Percentiles rank a stretch among this genome's conserved stretches.
These are phyloP conservation scores for Coniosporium tulheliwenetii DNA, from an alignment of 2,329 filamentous ascomycete species.

Conservation along the genomic window DNA sequence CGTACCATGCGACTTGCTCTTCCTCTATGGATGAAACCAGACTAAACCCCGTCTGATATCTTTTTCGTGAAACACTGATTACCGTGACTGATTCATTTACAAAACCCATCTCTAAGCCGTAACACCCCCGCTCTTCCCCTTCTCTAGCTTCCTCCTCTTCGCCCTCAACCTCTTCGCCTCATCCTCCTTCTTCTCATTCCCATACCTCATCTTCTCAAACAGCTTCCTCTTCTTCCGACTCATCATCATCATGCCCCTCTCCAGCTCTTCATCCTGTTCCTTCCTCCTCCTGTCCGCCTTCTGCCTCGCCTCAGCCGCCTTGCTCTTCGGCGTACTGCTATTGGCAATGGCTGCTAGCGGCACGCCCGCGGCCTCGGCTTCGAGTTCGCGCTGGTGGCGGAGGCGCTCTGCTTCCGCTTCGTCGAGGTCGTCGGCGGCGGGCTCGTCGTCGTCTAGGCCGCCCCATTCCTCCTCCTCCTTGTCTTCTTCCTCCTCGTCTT, in stretches of 20 bases:
- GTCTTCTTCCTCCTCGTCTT: conserved; percentile 24
- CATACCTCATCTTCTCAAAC: conserved; percentile 94
- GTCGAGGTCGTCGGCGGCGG: conserved; percentile 25
- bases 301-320: conserved; percentile 57
- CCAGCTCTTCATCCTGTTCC: conserved; percentile 70
- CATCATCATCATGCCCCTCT: conserved; percentile 95
- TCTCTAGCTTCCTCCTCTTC: conserved; percentile 87
- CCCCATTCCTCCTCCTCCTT: conserved; percentile 29
- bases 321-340: conserved; percentile 45
- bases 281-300: conserved; percentile 42
- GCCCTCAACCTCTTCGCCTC: conserved; percentile 74
- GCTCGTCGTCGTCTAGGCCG: conserved; percentile 28
- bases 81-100: too few relatives aligned
- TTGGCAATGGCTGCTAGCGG: conserved; percentile 27
- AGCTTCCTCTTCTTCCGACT: conserved; percentile 95
- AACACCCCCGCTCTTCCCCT: conserved; percentile 7
- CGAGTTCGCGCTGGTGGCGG: conserved; percentile 75
- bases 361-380: conserved; percentile 71
- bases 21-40: too few relatives aligned
- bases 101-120: too few relatives aligned
- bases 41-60: too few relatives aligned
- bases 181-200: conserved; percentile 81
- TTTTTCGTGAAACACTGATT: too few relatives aligned
- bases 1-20: too few relatives aligned
- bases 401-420: conserved; percentile 45